Evolutionary conservation across 495 filamentous ascomycete genomes (phyloP).

Genomic region (Annulohypoxylon stygium): DNA sequence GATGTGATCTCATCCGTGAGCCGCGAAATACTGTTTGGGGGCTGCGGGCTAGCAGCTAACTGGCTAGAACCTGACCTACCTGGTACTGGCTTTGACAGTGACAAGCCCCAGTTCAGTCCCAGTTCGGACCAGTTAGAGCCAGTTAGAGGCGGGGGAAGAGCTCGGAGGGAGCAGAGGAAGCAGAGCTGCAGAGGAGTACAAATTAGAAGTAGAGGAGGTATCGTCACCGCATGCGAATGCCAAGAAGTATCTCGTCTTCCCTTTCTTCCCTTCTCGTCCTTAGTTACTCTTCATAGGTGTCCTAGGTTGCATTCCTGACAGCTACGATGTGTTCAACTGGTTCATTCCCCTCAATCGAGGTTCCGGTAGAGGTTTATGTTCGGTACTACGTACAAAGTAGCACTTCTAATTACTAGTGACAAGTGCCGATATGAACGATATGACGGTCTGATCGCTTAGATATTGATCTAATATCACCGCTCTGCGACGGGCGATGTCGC

Average conservation of each 20-base stretch:
- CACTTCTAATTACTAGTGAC: conserved; percentile 5
- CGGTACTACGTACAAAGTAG: conserved; percentile 26
- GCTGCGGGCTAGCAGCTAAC: conserved; percentile 22
- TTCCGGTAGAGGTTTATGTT: conserved; percentile 24
- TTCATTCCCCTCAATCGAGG: conserved; percentile 14
- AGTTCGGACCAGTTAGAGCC: background rate
- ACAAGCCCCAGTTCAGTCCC: background rate
- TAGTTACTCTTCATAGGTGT: conserved; percentile 23
- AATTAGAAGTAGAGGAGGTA: background rate
- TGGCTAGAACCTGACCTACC: background rate
- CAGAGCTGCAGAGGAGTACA: too few species aligned
- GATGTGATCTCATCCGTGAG: conserved; percentile 46
- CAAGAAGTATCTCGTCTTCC: conserved; percentile 15
- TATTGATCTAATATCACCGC: conserved; percentile 30
- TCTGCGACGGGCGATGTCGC: conserved; percentile 11
- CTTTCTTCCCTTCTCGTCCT: conserved; percentile 15
- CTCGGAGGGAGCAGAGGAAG: background rate
- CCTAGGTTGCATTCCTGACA: conserved; percentile 29
- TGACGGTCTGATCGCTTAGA: conserved; percentile 22
- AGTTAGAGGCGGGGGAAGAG: conserved; percentile 32
- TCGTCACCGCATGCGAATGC: conserved; percentile 43
- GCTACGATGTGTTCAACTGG: conserved; percentile 3
- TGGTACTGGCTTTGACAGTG: conserved; percentile 2
- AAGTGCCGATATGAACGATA: conserved; percentile 38
- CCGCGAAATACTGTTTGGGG: conserved; percentile 46